These are phyloP conservation scores for Acanthamoeba healyi DNA, from an alignment of 208 protist species.

Conservation along the genomic window DNA sequence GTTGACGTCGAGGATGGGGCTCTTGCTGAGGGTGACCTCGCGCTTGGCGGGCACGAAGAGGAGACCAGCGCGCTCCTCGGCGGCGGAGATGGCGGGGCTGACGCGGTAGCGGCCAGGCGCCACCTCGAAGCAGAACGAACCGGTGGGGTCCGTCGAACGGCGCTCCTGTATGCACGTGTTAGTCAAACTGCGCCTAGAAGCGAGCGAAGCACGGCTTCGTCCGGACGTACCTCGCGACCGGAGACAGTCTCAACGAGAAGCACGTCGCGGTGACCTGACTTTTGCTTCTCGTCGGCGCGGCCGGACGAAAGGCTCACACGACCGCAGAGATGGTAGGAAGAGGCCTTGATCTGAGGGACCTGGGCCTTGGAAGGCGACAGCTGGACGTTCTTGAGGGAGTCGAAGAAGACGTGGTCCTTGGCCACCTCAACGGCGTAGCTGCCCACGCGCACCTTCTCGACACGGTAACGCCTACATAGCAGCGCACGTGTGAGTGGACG, in stretches of 20 bases:
- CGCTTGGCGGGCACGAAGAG: conserved; percentile 61
- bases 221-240: conserved; percentile 8
- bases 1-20: conserved; percentile 67
- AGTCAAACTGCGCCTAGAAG: not conserved
- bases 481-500: not conserved
- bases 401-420: conserved; percentile 74
- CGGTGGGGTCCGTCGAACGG: conserved; percentile 42
- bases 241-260: not conserved
- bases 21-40: conserved; percentile 66
- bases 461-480: conserved; percentile 12
- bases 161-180: not conserved
- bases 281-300: conserved; percentile 24
- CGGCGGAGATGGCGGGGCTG: not conserved
- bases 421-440: conserved; percentile 54
- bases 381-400: conserved; percentile 22
- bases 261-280: conserved; percentile 15
- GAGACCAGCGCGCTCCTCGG: conserved; percentile 60
- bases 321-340: conserved; percentile 46
- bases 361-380: conserved; percentile 66
- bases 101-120: conserved; percentile 62
- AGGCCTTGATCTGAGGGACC: conserved; percentile 36
- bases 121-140: conserved; percentile 71
- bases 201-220: not conserved
- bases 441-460: conserved; percentile 70
- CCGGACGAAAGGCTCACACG: conserved; percentile 43